Base-by-base conservation (phyloP, 306 rosid species). In the Cicer cuneatum region DNA sequence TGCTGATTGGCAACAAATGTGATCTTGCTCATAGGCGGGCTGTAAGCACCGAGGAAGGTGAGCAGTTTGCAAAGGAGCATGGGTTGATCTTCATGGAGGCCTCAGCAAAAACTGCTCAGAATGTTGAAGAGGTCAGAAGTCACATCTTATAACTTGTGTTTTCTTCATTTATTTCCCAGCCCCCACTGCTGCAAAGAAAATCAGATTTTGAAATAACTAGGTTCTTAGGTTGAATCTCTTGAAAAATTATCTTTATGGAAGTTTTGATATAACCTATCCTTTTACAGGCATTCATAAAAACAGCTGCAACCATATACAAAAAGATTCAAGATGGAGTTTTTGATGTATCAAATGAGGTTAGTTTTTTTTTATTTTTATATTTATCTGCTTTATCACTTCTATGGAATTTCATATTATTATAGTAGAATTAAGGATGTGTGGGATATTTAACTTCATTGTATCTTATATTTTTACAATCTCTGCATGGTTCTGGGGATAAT, bases 1-100 rank as follows among this genome's bases (percentile, higher is more conserved):
- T 94, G 99, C 83, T 94, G 41, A 92, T 94, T 5, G 99, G 99
- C 60, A 94, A 94, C 45, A 94, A 94, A 90, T 86, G 95, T 64
- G 98, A 94, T 85, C 97, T 94, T 74, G 91, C 97, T 47, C 98
- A 91, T 75, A 87, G 98, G 86, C 87, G 98, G 87, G 97, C 98
- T 56, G 98, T 94, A 59, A 94, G 98, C 90, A 94, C 96, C 0
- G 98, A 94, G 83, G 98, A 94, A 87, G 98, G 98, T 4, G 98
- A 94, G 75, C 98, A 91, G 72, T 94, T 94, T 82, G 98, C 98
- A 54, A 94, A 90, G 90, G 98, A 94, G 80, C 92, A 94, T 53
- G 97, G 98, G 1, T 81, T 94, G 81, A 89, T 94, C 77, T 90
- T 91, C 81, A 91, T 94, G 98, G 98, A 94, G 78, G 98, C 97